These are phyloP conservation scores for Kernera saxatilis DNA, from an alignment of 345 rosid genomes.

Conservation along the genomic window DNA sequence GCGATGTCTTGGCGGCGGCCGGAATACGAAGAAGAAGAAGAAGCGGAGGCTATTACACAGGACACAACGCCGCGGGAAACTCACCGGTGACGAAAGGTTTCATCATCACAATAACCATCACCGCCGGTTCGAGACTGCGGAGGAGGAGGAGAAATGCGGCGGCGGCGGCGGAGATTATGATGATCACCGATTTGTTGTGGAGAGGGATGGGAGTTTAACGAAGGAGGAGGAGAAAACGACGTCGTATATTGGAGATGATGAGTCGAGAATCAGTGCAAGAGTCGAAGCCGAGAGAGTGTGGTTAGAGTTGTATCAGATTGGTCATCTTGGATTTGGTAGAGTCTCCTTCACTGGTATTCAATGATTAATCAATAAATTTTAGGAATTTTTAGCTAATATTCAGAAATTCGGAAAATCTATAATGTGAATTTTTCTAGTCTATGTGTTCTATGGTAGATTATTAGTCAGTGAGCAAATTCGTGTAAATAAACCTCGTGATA, in stretches of 20 bases:
- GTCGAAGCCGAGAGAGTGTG: slow-evolving; percentile 62
- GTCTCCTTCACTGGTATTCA: slow-evolving; percentile 61
- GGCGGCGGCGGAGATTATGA: slow-evolving; percentile 19
- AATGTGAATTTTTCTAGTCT: neutral
- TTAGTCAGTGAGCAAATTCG: neutral
- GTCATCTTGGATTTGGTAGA: slow-evolving; percentile 88
- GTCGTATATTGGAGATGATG: slow-evolving; percentile 29
- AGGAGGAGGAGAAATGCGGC: slow-evolving; percentile 8
- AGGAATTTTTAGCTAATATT: neutral
- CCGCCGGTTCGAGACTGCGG: slow-evolving; percentile 21
- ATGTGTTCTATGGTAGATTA: neutral
- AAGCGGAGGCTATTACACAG: neutral
- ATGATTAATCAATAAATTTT: neutral
- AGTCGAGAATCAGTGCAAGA: slow-evolving; percentile 37
- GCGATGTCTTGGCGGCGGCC: slow-evolving; percentile 41
- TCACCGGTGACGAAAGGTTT: slow-evolving; percentile 17
- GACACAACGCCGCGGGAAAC: neutral
- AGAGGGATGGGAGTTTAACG: slow-evolving; percentile 36
- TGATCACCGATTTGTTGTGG: slow-evolving; percentile 31
- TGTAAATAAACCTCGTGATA: too few species aligned
- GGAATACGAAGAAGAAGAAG: slow-evolving; percentile 28
- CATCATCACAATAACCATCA: neutral
- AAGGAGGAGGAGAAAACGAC: slow-evolving; percentile 19
- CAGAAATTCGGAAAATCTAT: neutral
- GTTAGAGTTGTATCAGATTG: slow-evolving; percentile 73